Conservation (phyloP, 352 stramenopile genomes). For the Discostella stelligera region DNA sequence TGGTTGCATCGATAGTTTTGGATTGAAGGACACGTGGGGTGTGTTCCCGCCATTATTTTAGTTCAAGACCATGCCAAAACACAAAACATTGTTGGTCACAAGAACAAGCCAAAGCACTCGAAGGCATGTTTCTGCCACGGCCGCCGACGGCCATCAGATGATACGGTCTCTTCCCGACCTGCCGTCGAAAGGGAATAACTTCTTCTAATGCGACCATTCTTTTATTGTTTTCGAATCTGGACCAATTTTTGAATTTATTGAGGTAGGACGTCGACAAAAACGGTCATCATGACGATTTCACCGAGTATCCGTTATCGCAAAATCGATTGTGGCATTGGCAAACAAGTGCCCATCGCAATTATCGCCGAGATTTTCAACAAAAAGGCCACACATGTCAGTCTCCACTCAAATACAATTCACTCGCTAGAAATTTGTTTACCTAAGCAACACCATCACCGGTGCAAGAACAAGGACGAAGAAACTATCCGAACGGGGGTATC, state of each 20-base stretch:
- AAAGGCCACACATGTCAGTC: constrained; percentile 31
- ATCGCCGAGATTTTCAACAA: constrained; percentile 25
- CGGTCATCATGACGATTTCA: background rate
- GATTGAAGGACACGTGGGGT: no score
- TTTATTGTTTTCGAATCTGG: background rate
- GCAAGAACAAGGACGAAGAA: constrained; percentile 21
- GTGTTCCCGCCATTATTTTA: no score
- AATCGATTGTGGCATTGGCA: constrained; percentile 22
- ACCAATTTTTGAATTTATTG: background rate
- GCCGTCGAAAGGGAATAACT: no score
- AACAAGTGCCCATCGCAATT: constrained; percentile 16
- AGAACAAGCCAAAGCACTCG: no score
- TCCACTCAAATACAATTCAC: constrained; percentile 32
- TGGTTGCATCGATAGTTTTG: background rate
- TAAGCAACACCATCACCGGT: background rate
- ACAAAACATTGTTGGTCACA: no score
- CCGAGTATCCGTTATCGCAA: background rate
- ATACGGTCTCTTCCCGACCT: no score
- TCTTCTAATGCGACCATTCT: no score
- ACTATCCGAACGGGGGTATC: background rate
- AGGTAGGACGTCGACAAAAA: background rate
- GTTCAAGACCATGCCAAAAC: no score
- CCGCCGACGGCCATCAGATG: no score
- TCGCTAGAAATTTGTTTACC: constrained; percentile 11
- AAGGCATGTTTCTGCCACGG: no score